Conservation (phyloP, 192 early-diverging fungal genomes). For the Linnemannia zychae region DNA sequence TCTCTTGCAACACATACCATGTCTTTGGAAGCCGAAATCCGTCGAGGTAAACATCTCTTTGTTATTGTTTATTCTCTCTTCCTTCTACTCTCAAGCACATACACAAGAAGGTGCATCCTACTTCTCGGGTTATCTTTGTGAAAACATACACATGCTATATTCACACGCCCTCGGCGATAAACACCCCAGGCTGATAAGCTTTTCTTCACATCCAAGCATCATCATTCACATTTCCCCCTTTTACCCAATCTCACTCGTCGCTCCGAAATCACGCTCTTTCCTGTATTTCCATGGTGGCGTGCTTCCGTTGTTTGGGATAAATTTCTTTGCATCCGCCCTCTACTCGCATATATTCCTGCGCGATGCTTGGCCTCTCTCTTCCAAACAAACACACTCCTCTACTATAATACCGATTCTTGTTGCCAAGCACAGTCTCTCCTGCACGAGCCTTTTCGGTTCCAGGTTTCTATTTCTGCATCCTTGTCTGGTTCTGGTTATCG, state of each 20-base stretch:
- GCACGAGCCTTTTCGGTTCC: too few relatives aligned
- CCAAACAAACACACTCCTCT: too few relatives aligned
- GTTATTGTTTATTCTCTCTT: background rate
- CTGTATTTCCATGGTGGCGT: background rate
- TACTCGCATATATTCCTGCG: too few relatives aligned
- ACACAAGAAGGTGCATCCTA: background rate
- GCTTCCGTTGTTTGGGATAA: background rate
- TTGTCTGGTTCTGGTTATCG: too few relatives aligned
- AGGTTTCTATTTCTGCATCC: too few relatives aligned
- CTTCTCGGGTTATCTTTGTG: background rate
- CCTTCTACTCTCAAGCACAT: background rate
- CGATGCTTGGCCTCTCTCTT: too few relatives aligned
- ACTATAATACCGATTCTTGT: too few relatives aligned
- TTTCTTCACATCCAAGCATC: background rate
- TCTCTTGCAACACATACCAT: background rate
- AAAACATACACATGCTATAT: background rate
- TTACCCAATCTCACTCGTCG: background rate
- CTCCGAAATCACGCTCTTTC: constrained; percentile 1
- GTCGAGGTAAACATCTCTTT: constrained; percentile 27
- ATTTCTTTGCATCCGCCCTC: background rate
- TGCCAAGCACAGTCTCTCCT: too few relatives aligned
- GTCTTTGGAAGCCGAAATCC: constrained; percentile 37
- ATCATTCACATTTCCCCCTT: background rate
- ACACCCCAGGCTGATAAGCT: background rate
- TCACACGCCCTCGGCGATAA: too few relatives aligned